A percentile compares a stretch with the other conserved stretches of the same genome.
These are phyloP conservation scores for Erigeron philadelphicus DNA, from an alignment of 140 eudicot genomes.

Conservation along the genomic window DNA sequence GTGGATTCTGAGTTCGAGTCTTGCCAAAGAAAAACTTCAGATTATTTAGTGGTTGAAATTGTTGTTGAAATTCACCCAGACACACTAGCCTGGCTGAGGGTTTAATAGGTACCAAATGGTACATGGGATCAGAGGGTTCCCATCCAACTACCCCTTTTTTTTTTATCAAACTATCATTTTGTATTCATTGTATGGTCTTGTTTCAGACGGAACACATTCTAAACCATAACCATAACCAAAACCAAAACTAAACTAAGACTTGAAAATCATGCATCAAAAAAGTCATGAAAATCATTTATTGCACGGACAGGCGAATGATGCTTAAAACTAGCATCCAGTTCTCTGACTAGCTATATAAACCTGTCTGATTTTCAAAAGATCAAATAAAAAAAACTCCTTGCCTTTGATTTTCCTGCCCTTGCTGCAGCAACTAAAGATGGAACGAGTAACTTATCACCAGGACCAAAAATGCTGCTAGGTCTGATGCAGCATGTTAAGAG, in stretches of 20 bases:
- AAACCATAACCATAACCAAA: too few species aligned
- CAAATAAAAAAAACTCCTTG: conserved; percentile 21
- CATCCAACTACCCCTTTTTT: too few species aligned
- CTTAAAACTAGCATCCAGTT: background rate
- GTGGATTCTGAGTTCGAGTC: too few species aligned
- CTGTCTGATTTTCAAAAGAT: background rate
- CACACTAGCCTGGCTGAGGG: too few species aligned
- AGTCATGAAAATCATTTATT: background rate
- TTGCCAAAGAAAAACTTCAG: too few species aligned
- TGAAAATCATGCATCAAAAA: background rate
- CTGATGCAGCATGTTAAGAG: conserved; percentile 89
- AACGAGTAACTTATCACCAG: conserved; percentile 85
- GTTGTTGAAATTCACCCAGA: too few species aligned
- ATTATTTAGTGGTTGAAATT: too few species aligned
- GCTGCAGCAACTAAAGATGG: conserved; percentile 82
- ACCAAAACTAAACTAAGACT: background rate
- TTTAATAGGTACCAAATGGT: too few species aligned
- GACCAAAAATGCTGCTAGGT: conserved; percentile 93
- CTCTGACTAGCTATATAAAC: background rate
- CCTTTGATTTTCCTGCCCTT: conserved; percentile 87
- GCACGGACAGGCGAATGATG: background rate
- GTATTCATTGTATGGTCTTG: background rate
- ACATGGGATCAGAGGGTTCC: too few species aligned
- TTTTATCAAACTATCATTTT: background rate
- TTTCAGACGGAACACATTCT: background rate